Evolutionary conservation across 352 stramenopile species (phyloP).

Genomic region (Pythium plurisporium): DNA sequence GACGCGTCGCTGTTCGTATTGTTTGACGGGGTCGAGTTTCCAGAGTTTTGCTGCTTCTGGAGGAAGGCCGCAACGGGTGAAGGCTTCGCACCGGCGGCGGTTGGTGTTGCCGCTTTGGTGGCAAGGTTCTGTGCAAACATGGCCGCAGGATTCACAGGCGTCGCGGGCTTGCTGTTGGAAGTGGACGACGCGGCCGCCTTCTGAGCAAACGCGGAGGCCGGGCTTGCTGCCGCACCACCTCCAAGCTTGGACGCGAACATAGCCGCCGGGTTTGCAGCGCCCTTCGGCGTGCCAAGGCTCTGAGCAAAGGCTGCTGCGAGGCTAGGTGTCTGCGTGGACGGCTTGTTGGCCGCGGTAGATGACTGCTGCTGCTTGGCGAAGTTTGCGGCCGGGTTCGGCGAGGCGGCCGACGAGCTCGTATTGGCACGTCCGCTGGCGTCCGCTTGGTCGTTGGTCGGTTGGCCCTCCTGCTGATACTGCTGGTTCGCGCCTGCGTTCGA

Average conservation of each 20-base stretch:
- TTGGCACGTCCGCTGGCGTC: too few species aligned
- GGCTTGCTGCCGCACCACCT: background rate
- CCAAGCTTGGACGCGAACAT: slow-evolving; percentile 36
- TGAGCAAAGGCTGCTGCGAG: slow-evolving; percentile 38
- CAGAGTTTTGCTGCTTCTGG: slow-evolving; percentile 5
- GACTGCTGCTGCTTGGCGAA: slow-evolving; percentile 4
- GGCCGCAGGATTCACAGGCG: slow-evolving; percentile 44
- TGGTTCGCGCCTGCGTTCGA: background rate
- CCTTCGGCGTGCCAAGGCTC: slow-evolving; percentile 28
- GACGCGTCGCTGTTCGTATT: background rate
- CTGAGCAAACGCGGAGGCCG: slow-evolving; percentile 44
- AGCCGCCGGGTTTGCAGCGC: slow-evolving; percentile 43
- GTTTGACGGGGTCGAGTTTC: background rate
- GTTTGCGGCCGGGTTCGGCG: too few species aligned
- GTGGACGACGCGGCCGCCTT: slow-evolving; percentile 28
- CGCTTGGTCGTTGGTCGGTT: slow-evolving; percentile 20
- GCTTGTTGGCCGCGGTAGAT: slow-evolving; percentile 1
- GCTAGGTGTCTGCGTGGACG: too few species aligned
- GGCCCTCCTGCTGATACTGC: slow-evolving; percentile 19
- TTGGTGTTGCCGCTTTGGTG: slow-evolving; percentile 2
- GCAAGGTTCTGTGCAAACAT: slow-evolving; percentile 34
- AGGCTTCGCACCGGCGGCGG: background rate
- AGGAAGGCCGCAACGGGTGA: slow-evolving; percentile 8
- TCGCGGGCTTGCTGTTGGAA: slow-evolving; percentile 1
- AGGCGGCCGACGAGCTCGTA: too few species aligned